Base-by-base conservation (phyloP, 208 protist genomes). In the Trypanosoma rangeli region DNA sequence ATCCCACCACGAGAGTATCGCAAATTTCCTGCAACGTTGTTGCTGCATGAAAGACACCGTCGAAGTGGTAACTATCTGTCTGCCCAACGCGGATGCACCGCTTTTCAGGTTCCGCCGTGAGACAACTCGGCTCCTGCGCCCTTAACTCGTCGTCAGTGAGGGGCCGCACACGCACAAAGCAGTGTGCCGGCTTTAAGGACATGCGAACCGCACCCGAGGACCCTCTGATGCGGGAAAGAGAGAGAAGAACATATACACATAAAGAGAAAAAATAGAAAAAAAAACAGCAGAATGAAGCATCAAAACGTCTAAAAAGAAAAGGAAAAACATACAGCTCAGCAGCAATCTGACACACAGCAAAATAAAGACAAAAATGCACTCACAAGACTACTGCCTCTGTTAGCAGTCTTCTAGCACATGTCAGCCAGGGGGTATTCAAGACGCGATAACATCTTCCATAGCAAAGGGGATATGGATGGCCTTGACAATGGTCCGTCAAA, bases 91-190 rank as follows among this genome's bases (percentile, higher is more conserved):
- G 42, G 9, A 66, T 42, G 55, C 62, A n/a, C 29, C 33, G 39
- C 37, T 29, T 7, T 35, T 66, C 49, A 24, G 48, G 20, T 24
- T 53, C 44, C 1, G 42, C 24, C 33, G 20, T 20, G 37, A 66
- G 15, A 29, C 61, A 53, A n/a, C 28, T 20, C 22, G 46, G 1
- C 61, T 66, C 61, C 5, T n/a, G 8, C 13, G 35, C 18, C 39
- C 7, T 22, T 16, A 20, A n/a, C n/a, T 68, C 64, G 7, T 59
- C 33, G 5, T 56, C 46, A 29, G 48, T 26, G 22, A 49, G 52
- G 58, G 64, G 52, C 28, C 64, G 64, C 3, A 66, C 62, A 44
- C 62, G 62, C 15, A 42, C 64, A 68, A 68, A 68, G 22, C 46
- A 68, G 1, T 15, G 52, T 50, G 59, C 64, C 31, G 50, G 52